Evolutionary conservation across 805 yeast species (phyloP).

Genomic region (Cyberlindnera subsufficiens): DNA sequence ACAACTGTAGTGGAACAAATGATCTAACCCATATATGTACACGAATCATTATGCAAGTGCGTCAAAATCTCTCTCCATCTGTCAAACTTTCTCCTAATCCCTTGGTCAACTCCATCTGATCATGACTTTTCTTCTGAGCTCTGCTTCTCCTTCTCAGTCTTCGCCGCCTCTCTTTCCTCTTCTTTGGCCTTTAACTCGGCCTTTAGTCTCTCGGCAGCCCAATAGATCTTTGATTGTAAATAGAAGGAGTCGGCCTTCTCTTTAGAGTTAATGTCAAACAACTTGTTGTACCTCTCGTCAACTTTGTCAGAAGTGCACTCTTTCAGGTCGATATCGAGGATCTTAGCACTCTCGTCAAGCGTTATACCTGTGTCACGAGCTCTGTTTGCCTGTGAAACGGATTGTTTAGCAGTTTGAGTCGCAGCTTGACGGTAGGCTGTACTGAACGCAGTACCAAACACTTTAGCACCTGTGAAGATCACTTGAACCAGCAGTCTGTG

Average conservation of each 20-base stretch:
- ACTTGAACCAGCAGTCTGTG: constrained; percentile 88
- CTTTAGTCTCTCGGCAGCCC: constrained; percentile 89
- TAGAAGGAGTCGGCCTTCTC: constrained; percentile 97
- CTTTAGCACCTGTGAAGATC: constrained; percentile 89
- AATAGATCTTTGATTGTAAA: constrained; percentile 84
- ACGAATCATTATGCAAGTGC: constrained; percentile 2
- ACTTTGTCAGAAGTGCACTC: constrained; percentile 53
- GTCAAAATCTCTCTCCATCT: not conserved
- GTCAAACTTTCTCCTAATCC: not conserved
- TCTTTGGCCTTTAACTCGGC: constrained; percentile 64
- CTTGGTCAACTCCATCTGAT: not conserved
- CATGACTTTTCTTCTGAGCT: constrained; percentile 5
- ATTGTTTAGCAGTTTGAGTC: constrained; percentile 76
- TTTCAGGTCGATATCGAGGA: constrained; percentile 68
- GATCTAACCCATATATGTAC: not conserved
- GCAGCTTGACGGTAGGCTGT: constrained; percentile 97
- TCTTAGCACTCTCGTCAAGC: constrained; percentile 86
- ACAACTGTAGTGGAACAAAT: not conserved
- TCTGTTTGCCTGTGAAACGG: constrained; percentile 44
- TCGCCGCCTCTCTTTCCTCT: constrained; percentile 26
- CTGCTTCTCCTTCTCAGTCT: constrained; percentile 7
- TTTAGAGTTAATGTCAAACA: constrained; percentile 84
- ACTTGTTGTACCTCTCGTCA: constrained; percentile 67
- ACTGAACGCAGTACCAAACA: constrained; percentile 92
- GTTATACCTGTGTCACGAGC: constrained; percentile 65